Base-by-base conservation (phyloP, 2,329 filamentous ascomycete species). In the Sporothrix dimorphospora region DNA sequence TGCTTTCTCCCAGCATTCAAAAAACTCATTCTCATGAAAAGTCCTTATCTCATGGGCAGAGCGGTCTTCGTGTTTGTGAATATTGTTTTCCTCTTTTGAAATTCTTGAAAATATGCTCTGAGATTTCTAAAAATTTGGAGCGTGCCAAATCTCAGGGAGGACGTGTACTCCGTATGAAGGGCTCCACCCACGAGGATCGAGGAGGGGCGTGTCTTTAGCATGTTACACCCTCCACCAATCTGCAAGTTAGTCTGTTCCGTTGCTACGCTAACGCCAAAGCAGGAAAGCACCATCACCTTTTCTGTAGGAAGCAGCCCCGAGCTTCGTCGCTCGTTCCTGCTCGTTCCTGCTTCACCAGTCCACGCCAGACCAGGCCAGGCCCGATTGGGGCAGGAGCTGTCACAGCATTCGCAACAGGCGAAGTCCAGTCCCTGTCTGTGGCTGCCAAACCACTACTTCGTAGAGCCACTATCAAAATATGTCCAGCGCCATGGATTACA, bases 211-310 rank as follows among this genome's bases (percentile, higher is more conserved):
- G 67, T 47, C 21, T 9, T 40, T 57, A 59, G 51, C 21, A 16
- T 12, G 9, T 53, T 8, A 5, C 34, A 57, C 51, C 24, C 63
- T 34, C 38, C 59, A 27, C 27, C 38, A 19, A 45, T 42, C 38
- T 71, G 69, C 57, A 71, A 27, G 34, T 19, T 24, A 49, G 51
- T 8, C 40, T 71, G 45, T 5, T 69, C 42, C 63, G 70, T 63
- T 72, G 70, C 42, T 61, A 45, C 70, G 63, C 70, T 72, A 72
- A 38, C 42, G 42, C 38, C 55, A 40, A 49, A 63, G 24, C 53
- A 57, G 51, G 49, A 55, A 69, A 69, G 67, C 38, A 59, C 67
- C 47, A 30, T 51, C 63, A n/a, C 24, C 8, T 30, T 30, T 63
- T 49, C 5, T 66, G 63, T 49, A 42, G 42, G 27, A 66, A 53